Evolutionary conservation across 2,329 filamentous ascomycete genomes (phyloP).

Genomic region (Eutypa lata): DNA sequence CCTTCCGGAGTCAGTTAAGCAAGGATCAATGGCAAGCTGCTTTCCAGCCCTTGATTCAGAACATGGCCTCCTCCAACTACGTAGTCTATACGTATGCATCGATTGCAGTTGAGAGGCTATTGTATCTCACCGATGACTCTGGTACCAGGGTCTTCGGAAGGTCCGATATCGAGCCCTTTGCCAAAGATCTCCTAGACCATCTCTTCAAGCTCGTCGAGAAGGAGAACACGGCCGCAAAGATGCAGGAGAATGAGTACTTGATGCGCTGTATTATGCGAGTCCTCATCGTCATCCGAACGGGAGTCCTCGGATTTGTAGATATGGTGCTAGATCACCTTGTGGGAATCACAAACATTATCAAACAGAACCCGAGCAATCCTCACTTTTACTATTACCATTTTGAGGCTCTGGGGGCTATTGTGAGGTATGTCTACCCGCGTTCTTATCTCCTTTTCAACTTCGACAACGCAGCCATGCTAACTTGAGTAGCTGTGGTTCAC

Average conservation of each 20-base stretch:
- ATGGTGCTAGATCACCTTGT: constrained; percentile 80
- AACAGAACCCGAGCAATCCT: constrained; percentile 93
- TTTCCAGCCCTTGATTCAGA: constrained; percentile 85
- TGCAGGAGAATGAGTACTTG: constrained; percentile 97
- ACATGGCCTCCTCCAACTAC: constrained; percentile 85
- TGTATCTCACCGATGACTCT: constrained; percentile 76
- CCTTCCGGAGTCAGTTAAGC: constrained; percentile 91
- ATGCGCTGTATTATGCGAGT: constrained; percentile 99
- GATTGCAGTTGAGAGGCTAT: constrained; percentile 89
- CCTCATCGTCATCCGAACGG: constrained; percentile 87
- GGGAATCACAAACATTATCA: constrained; percentile 86
- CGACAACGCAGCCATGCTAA: constrained; percentile 4
- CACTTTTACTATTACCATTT: constrained; percentile 99
- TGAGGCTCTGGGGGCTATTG: constrained; percentile 85
- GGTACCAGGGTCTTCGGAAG: constrained; percentile 78
- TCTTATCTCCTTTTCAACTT: constrained; percentile 22
- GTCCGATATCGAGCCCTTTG: constrained; percentile 72
- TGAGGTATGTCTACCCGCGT: constrained; percentile 52
- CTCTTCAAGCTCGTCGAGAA: constrained; percentile 89
- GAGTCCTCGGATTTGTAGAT: constrained; percentile 70
- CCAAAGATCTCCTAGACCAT: constrained; percentile 83
- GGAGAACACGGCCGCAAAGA: constrained; percentile 79
- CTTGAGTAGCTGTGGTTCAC: constrained; percentile 56
- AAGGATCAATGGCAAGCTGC: constrained; percentile 89
- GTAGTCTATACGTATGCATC: constrained; percentile 97